These are phyloP conservation scores for Onygena corvina DNA, from an alignment of 2,329 filamentous ascomycete genomes.

Conservation along the genomic window DNA sequence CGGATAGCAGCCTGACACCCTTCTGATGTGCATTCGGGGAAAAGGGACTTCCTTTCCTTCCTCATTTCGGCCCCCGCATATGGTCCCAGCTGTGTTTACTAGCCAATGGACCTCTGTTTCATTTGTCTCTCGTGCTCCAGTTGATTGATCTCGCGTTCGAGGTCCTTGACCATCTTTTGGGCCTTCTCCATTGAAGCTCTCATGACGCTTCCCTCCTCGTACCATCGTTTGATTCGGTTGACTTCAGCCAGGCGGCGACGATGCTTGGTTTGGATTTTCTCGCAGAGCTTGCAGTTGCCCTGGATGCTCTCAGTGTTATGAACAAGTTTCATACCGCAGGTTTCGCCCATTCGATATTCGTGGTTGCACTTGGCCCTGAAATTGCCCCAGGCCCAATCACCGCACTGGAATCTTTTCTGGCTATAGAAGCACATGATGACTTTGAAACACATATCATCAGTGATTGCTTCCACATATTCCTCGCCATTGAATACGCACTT, in stretches of 20 bases:
- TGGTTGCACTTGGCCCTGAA: constrained; percentile 88
- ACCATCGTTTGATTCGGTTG: constrained; percentile 65
- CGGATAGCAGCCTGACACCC: not conserved
- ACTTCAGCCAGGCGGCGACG: constrained; percentile 62
- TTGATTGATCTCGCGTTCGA: constrained; percentile 56
- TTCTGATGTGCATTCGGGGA: not conserved
- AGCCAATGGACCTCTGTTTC: constrained; percentile 25
- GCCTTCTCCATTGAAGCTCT: constrained; percentile 54
- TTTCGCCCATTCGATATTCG: constrained; percentile 92
- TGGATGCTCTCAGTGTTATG: constrained; percentile 55
- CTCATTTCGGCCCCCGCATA: constrained; percentile 9
- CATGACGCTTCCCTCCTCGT: constrained; percentile 52
- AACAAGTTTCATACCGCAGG: constrained; percentile 85
- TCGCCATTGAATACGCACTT: not conserved
- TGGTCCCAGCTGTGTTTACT: constrained; percentile 14
- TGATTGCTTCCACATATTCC: not conserved
- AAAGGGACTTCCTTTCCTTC: not conserved
- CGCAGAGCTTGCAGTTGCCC: constrained; percentile 69
- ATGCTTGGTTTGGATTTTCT: constrained; percentile 76
- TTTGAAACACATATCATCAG: constrained; percentile 16
- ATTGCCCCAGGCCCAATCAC: constrained; percentile 88
- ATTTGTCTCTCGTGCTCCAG: constrained; percentile 47
- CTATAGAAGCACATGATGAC: constrained; percentile 87
- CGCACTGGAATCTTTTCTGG: constrained; percentile 70
- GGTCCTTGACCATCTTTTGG: constrained; percentile 57